These are phyloP conservation scores for Kwoniella dejecticola DNA, from an alignment of 768 basidiomycete species.

Conservation along the genomic window DNA sequence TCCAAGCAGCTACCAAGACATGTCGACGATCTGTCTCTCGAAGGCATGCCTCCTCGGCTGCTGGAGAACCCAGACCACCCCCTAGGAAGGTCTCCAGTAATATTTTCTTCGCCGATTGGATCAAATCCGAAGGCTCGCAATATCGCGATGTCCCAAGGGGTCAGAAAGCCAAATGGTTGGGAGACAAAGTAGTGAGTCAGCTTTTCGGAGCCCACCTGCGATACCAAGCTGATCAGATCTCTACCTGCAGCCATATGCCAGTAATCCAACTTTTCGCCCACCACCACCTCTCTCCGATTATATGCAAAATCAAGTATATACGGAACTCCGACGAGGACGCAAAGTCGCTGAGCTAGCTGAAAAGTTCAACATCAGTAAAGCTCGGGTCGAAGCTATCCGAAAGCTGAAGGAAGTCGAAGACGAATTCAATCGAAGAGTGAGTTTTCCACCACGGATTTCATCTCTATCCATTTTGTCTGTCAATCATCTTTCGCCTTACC, in stretches of 20 bases:
- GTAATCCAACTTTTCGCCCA: conserved; percentile 53
- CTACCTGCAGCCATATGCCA: conserved; percentile 44
- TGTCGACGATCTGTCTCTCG: conserved; percentile 10
- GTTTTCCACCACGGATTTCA: conserved; percentile 12
- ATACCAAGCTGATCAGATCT: neutral
- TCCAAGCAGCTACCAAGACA: conserved; percentile 4
- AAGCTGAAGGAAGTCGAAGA: conserved; percentile 51
- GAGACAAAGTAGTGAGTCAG: conserved; percentile 44
- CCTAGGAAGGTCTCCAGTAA: conserved; percentile 20
- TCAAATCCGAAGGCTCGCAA: conserved; percentile 28
- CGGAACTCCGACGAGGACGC: conserved; percentile 23
- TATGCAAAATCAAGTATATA: conserved; percentile 44
- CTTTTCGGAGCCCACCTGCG: neutral
- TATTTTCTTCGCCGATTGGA: conserved; percentile 31
- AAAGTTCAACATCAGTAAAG: conserved; percentile 50
- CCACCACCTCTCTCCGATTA: conserved; percentile 53
- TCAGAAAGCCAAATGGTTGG: conserved; percentile 50
- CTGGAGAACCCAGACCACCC: conserved; percentile 6
- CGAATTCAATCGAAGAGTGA: conserved; percentile 49
- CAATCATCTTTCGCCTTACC: neutral
- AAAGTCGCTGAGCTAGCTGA: conserved; percentile 41
- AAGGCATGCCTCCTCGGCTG: conserved; percentile 15
- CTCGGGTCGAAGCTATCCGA: conserved; percentile 48
- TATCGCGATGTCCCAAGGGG: conserved; percentile 35
- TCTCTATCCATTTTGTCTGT: no score